Evolutionary conservation across 148 eudicot species (phyloP), one percentile per base, ranked within the genome.

Genomic region (Gaultheria prostrata): DNA sequence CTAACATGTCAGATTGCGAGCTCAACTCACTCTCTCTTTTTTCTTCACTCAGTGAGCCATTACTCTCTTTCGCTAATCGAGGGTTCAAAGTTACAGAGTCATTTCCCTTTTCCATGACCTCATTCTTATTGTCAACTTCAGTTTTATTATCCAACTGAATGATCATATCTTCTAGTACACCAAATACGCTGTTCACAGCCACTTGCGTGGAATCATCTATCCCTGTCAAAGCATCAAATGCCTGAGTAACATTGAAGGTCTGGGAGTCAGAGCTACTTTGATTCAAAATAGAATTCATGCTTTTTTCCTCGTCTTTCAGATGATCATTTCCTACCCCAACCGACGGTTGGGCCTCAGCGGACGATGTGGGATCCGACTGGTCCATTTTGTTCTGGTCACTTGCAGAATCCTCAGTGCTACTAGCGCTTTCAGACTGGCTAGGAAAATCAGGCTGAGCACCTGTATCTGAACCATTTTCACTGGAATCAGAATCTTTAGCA

Each of bases 141-240:
- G 75, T 48, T 53, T 76, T 87, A 63, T 78, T 78, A 67, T 89
- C 99, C 83, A 95, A 77, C 76, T 91, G 98, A 90, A 86, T 86
- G 86, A 97, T 93, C 95, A 95, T 90, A 86, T 89, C 90, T 90
- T 95, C 99, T 80, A 97, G 84, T 57, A 91, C 99, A 90, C 92
- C 88, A 85, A 95, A 95, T 4, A 97, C 97, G 85, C 95, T 95
- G 78, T 92, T 93, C 81, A 97, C 98, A 85, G 99, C 99, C 87
- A 89, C 86, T 85, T 97, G 99, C 35, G 98, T 97, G 32, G 99
- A 95, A 89, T 97, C 98, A 85, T 97, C 99, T 82, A 97, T 85
- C 18, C 95, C 98, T 26, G 95, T 85, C 59, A 97, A 89, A 80
- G 96, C 93, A 85, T 92, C 95, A 0, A 97, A 89, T 87, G 97